phyloP scores from a whole-genome alignment of 768 basidiomycete species.

The Serendipita vermifera region DNA sequence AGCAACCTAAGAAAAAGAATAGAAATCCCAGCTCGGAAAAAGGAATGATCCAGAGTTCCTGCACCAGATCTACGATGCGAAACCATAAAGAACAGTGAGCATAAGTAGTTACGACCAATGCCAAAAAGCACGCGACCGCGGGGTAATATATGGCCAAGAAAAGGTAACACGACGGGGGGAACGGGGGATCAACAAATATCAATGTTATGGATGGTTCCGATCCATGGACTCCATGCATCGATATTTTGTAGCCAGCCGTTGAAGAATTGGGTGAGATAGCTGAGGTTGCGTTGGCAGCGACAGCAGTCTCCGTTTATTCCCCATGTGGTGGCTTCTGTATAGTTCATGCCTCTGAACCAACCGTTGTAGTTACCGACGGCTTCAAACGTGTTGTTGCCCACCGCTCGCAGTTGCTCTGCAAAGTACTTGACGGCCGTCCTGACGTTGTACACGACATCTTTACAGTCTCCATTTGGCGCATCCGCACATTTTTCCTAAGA shows the following conservation, averaged over 20 bases:
- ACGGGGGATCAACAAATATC: too few relatives aligned
- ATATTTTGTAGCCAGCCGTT: constrained; percentile 60
- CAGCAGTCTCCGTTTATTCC: constrained; percentile 36
- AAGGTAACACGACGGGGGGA: too few relatives aligned
- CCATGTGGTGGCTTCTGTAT: not conserved
- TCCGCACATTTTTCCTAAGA: constrained; percentile 33
- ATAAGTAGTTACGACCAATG: too few relatives aligned
- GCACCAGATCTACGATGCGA: too few relatives aligned
- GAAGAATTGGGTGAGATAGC: constrained; percentile 60
- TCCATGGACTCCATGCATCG: constrained; percentile 34
- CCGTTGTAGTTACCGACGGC: constrained; percentile 69
- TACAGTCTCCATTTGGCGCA: constrained; percentile 34
- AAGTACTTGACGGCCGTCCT: constrained; percentile 51
- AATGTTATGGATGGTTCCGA: constrained; percentile 29
- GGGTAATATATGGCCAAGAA: too few relatives aligned
- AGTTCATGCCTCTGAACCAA: constrained; percentile 31
- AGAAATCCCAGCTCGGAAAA: too few relatives aligned
- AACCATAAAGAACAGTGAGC: too few relatives aligned
- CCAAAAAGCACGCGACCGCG: too few relatives aligned
- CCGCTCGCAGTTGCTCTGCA: constrained; percentile 32
- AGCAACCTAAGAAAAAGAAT: too few relatives aligned
- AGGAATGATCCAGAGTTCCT: too few relatives aligned
- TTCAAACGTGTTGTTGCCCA: constrained; percentile 41
- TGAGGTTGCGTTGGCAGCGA: constrained; percentile 67
- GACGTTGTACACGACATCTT: constrained; percentile 50